Evolutionary conservation across 2,329 filamentous ascomycete genomes (phyloP).

Genomic region (Apiospora aurea): DNA sequence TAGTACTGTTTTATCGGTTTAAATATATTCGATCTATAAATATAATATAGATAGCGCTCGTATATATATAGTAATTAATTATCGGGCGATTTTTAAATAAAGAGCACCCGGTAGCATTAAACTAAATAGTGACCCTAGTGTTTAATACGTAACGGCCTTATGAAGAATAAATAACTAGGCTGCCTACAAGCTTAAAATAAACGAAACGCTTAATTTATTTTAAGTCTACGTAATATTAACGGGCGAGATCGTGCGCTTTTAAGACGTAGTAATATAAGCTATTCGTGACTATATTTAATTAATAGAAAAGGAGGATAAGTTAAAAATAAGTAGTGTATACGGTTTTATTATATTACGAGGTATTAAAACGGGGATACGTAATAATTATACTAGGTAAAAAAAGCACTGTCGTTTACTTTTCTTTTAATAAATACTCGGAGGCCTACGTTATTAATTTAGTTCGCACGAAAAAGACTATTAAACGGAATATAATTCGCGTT

Average conservation of each 20-base stretch:
- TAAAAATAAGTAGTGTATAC: slow-evolving; percentile 37
- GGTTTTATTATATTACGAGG: slow-evolving; percentile 43
- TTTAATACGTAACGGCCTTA: slow-evolving; percentile 38
- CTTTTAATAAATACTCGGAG: slow-evolving; percentile 43
- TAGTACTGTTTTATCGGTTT: no score
- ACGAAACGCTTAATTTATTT: slow-evolving; percentile 39
- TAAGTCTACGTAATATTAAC: slow-evolving; percentile 45
- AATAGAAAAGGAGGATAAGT: slow-evolving; percentile 38
- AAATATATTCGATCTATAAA: no score
- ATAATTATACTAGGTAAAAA: slow-evolving; percentile 24
- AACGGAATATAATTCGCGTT: slow-evolving; percentile 63
- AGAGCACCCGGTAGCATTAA: neutral
- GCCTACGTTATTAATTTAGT: slow-evolving; percentile 44
- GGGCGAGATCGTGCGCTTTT: slow-evolving; percentile 41
- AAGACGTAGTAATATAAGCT: slow-evolving; percentile 49
- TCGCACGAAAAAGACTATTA: slow-evolving; percentile 55
- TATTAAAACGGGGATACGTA: no score
- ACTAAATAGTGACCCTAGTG: slow-evolving; percentile 40
- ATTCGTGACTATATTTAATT: slow-evolving; percentile 43
- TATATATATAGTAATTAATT: neutral
- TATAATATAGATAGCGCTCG: neutral
- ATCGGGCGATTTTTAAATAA: neutral
- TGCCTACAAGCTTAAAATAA: slow-evolving; percentile 25
- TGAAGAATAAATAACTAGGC: slow-evolving; percentile 8
- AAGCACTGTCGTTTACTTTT: slow-evolving; percentile 44